These are phyloP conservation scores for Scenedesmus sp. DNA, from an alignment of 163 green algal species.

Conservation along the genomic window DNA sequence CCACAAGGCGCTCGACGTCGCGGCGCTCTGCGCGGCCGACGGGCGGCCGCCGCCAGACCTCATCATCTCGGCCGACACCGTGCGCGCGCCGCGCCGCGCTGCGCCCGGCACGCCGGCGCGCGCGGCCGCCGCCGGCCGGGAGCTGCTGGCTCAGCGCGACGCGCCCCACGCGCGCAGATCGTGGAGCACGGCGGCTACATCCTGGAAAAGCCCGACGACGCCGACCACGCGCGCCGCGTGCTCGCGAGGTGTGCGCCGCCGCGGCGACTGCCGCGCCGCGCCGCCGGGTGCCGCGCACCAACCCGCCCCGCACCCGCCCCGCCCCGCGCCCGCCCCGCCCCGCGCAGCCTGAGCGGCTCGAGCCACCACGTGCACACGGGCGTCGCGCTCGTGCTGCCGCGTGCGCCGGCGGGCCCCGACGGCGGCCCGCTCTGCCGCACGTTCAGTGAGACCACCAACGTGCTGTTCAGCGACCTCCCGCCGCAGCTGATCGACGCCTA, in stretches of 20 bases:
- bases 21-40: constrained; percentile 8
- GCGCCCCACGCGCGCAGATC: constrained; percentile 50
- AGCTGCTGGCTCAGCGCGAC: too few species aligned
- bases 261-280: too few species aligned
- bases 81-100: constrained; percentile 35
- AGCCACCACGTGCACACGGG: constrained; percentile 86
- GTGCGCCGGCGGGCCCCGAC: neutral
- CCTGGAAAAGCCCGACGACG: constrained; percentile 87
- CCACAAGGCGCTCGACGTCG: constrained; percentile 82
- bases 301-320: too few species aligned
- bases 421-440: constrained; percentile 37
- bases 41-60: constrained; percentile 51
- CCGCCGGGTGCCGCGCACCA: too few species aligned
- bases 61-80: constrained; percentile 89
- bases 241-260: constrained; percentile 56
- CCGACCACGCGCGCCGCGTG: constrained; percentile 70
- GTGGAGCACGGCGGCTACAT: constrained; percentile 77
- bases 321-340: neutral
- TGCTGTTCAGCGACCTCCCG: constrained; percentile 81
- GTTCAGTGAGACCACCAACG: constrained; percentile 77
- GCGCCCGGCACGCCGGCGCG: too few species aligned
- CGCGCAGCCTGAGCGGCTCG: constrained; percentile 65
- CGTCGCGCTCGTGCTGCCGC: constrained; percentile 76
- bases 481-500: constrained; percentile 76
- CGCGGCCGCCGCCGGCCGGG: too few species aligned